A percentile compares a stretch with the other conserved stretches of the same genome.
Evolutionary conservation across 2,329 filamentous ascomycete genomes (phyloP).

Genomic region (Knoxdaviesia capensis): DNA sequence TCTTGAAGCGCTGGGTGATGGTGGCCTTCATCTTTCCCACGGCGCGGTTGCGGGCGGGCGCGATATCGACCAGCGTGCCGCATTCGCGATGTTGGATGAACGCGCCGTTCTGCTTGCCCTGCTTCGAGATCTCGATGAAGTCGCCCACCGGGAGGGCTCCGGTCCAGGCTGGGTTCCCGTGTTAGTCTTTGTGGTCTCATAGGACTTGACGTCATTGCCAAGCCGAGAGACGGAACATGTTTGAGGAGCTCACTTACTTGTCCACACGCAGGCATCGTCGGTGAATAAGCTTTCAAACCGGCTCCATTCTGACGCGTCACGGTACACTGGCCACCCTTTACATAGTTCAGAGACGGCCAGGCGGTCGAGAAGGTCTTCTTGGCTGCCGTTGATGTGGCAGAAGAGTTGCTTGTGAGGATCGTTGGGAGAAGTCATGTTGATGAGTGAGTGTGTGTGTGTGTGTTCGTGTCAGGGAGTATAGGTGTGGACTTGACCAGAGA

Average conservation of each 20-base stretch:
- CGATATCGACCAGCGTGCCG: constrained; percentile 24
- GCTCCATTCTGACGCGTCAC: constrained; percentile 30
- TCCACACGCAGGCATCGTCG: constrained; percentile 25
- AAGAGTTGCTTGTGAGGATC: constrained; percentile 9
- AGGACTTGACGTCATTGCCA: neutral
- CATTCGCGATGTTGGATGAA: constrained; percentile 38
- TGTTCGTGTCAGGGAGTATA: too few relatives aligned
- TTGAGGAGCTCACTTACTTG: constrained; percentile 16
- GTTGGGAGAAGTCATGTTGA: constrained; percentile 4
- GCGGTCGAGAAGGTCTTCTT: constrained; percentile 20
- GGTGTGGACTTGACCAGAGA: too few relatives aligned
- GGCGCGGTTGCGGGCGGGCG: constrained; percentile 16
- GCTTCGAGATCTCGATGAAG: constrained; percentile 19
- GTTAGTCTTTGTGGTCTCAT: neutral
- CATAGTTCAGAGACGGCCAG: constrained; percentile 27
- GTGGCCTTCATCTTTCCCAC: constrained; percentile 33
- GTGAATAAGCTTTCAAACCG: constrained; percentile 28
- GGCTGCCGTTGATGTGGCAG: constrained; percentile 23
- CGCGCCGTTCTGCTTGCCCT: constrained; percentile 26
- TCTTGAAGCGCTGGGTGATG: constrained; percentile 27
- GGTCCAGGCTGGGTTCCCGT: constrained; percentile 20
- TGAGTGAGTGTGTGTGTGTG: too few relatives aligned
- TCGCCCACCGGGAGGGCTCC: constrained; percentile 10
- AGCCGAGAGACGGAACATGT: neutral
- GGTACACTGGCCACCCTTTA: constrained; percentile 32